These are phyloP conservation scores for Hortaea werneckii DNA, from an alignment of 2,329 filamentous ascomycete genomes.

Conservation along the genomic window DNA sequence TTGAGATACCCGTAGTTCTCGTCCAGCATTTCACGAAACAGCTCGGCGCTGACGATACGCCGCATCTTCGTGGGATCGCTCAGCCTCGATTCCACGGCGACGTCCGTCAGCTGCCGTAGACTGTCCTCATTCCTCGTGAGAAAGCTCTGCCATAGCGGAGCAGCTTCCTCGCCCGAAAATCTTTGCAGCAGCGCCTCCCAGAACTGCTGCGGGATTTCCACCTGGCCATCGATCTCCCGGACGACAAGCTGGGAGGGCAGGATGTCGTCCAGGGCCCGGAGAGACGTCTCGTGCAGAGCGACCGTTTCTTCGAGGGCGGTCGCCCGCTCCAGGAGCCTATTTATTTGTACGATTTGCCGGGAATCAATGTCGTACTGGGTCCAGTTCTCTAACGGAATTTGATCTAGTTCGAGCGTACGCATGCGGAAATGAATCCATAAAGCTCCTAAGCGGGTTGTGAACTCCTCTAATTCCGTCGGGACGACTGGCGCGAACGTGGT, in stretches of 20 bases:
- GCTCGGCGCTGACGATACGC: conserved; percentile 7
- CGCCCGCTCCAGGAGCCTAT: not conserved
- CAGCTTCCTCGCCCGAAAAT: conserved; percentile 42
- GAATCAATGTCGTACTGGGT: not conserved
- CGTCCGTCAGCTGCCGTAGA: conserved; percentile 29
- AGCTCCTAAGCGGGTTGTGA: too few relatives aligned
- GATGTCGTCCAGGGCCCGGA: conserved; percentile 31
- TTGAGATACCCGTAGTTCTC: conserved; percentile 8
- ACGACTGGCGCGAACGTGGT: too few relatives aligned
- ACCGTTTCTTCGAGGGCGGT: conserved; percentile 1
- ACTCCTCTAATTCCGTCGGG: too few relatives aligned
- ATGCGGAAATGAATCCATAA: too few relatives aligned
- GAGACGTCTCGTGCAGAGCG: conserved; percentile 4
- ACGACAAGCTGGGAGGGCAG: conserved; percentile 51
- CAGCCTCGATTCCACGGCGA: not conserved
- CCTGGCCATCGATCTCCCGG: conserved; percentile 39
- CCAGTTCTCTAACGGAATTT: not conserved
- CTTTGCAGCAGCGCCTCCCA: conserved; percentile 53
- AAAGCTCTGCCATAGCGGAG: conserved; percentile 25
- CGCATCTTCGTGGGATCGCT: conserved; percentile 26
- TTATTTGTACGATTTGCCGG: not conserved
- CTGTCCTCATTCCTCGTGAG: conserved; percentile 27
- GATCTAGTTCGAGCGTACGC: not conserved
- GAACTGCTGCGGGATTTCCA: conserved; percentile 50
- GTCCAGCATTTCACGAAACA: conserved; percentile 6